Evolutionary conservation across 805 yeast species (phyloP), one percentile per base, ranked within the genome.

Genomic region (Blastobotrys robertii): DNA sequence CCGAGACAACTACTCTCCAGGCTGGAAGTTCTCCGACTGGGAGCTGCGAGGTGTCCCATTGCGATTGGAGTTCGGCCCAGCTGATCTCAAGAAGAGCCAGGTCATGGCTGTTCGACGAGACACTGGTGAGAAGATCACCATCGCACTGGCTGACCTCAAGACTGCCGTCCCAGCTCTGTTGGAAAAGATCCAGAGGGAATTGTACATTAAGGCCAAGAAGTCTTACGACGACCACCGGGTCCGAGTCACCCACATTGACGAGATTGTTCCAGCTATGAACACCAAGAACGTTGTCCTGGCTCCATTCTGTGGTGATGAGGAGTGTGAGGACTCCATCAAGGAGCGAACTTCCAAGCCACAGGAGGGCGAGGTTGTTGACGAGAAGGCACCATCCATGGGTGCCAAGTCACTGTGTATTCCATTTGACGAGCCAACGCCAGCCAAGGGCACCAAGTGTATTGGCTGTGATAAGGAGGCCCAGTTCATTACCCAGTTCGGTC

Each of bases 331-430:
- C 55, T 90, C 84, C 55, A 94, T 92, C 67, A 92, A 94, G 74
- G 95, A 88, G 38, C 72, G 77, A 35, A 79, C 73, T 65, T 77
- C 80, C 60, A 83, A 81, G 60, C 80, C 78, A 55, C 83, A 86
- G 53, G 94, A 84, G 52, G 79, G 69, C 25, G 85, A 78, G 54
- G 95, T 84, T 63, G 81, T 72, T 39, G 99, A 92, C 62, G 97
- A 92, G 60, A 83, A 84, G 65, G 86, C 98, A 16, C 99, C 99
- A 62, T 79, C 94, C 41, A 92, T 92, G 99, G 99, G 99, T 61
- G 99, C 99, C 53, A 92, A 92, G 73, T 83, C 95, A 14, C 74
- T 92, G 66, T 92, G 99, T 76, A 88, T 88, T 64, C 98, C 98
- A 52, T 80, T 79, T 60, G 83, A 84, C 33, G 97, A 90, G 71